Evolutionary conservation across 1,284 basidiomycete genomes (phyloP), one percentile per base, ranked within the genome.

Genomic region (Cutaneotrichosporon cavernicola): DNA sequence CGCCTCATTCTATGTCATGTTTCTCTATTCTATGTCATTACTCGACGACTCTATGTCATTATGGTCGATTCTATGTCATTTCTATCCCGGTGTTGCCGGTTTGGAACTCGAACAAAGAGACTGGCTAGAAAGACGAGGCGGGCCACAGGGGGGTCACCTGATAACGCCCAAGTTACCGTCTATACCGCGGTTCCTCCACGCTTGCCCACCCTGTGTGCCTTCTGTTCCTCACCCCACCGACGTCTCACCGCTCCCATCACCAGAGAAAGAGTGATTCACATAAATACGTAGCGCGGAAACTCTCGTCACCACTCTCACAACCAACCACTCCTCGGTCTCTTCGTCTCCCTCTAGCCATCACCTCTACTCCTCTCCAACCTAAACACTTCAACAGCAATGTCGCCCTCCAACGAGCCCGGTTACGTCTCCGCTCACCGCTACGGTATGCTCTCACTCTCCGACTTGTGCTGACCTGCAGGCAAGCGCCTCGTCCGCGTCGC

Each of bases 401-500:
- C 74, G 18, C 18, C 43, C 18, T 46, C 43, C 43, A 16, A 36
- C 51, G 71, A 78, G 58, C 72, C 65, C 32, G 76, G 76, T 11
- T 72, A 66, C 70, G 69, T 79, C 62, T 70, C 74, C 43, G 69
- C 76, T 43, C 70, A 72, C 60, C 69, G 76, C 64, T 79, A 79
- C 70, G 76, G 75, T 70, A 65, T 56, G 70, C 26, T 34, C 40
- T 60, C 40, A 7, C 2, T 34, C 13, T 9, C 22, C 26, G 2
- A 36, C n/a, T 18, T 21, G 36, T 30, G 55, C 65, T 70, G 58
- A 65, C 61, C 1, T 32, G 13, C 58, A 76, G 92, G 92, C 36
- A 96, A 96, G 81, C 89, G 91, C 81, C 89, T 90, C 72, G 86
- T 97, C 34, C 86, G 91, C 43, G 88, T 96, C 49, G 85, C 91